Evolutionary conservation across 495 filamentous ascomycete species (phyloP).

Genomic region (Xylaria cubensis): DNA sequence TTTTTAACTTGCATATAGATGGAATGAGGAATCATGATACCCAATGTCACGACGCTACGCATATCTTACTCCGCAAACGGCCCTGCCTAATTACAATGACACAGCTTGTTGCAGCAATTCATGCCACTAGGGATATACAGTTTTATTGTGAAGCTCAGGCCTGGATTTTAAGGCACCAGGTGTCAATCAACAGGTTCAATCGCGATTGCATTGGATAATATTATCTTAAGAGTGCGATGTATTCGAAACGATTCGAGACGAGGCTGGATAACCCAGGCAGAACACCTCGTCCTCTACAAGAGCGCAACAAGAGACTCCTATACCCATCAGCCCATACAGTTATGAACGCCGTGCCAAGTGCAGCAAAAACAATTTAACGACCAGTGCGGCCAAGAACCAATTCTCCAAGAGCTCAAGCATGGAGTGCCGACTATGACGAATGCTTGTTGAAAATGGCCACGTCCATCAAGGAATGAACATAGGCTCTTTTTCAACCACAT

Average conservation of each 20-base stretch:
- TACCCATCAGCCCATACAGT: not conserved
- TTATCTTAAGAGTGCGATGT: not conserved
- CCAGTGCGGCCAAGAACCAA: not conserved
- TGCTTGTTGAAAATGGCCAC: not conserved
- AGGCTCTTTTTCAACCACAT: not conserved
- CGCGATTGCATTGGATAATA: not conserved
- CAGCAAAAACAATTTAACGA: not conserved
- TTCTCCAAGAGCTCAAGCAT: not conserved
- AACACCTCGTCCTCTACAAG: not conserved
- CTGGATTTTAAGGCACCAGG: not conserved
- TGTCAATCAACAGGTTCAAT: not conserved
- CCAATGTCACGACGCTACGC: slow-evolving; percentile 11
- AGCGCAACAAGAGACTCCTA: not conserved
- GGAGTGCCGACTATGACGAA: not conserved
- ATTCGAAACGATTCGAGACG: not conserved
- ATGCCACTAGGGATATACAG: not conserved
- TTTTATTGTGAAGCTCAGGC: not conserved
- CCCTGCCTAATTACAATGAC: not conserved
- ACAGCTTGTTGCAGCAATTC: not conserved
- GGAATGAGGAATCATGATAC: slow-evolving; percentile 29
- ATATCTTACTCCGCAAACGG: not conserved
- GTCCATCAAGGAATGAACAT: not conserved
- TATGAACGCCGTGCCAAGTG: not conserved
- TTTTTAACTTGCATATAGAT: slow-evolving; percentile 16
- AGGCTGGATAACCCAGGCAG: not conserved